These are phyloP conservation scores for Penicillium freii DNA, from an alignment of 2,329 filamentous ascomycete species.

Conservation along the genomic window DNA sequence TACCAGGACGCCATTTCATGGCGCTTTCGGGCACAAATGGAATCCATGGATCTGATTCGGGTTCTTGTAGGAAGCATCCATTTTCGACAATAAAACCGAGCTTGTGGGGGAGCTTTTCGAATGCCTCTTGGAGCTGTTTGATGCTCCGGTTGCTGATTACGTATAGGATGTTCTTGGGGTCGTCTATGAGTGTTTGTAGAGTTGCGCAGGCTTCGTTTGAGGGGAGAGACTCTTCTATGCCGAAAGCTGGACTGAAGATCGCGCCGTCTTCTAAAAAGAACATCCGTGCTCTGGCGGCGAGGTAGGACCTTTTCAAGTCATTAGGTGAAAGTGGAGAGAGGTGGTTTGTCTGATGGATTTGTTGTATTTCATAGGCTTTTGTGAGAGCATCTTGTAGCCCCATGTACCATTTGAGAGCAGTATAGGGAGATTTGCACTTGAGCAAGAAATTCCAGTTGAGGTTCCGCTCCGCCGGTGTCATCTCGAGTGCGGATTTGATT, in stretches of 20 bases:
- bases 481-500: constrained; percentile 77
- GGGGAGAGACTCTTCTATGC: constrained; percentile 64
- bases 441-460: constrained; percentile 71
- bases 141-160: constrained; percentile 84
- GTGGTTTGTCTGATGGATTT: constrained; percentile 72
- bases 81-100: constrained; percentile 90
- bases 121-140: constrained; percentile 78
- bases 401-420: constrained; percentile 77
- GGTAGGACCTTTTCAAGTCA: constrained; percentile 64
- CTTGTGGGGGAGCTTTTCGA: constrained; percentile 61
- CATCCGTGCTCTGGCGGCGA: constrained; percentile 62
- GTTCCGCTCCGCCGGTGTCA: constrained; percentile 71
- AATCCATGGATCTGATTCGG: constrained; percentile 65
- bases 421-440: constrained; percentile 70
- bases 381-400: constrained; percentile 68
- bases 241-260: constrained; percentile 65
- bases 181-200: constrained; percentile 71
- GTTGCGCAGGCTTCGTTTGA: constrained; percentile 75
- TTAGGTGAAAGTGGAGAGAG: constrained; percentile 74
- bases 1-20: constrained; percentile 74
- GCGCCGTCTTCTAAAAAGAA: constrained; percentile 92
- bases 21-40: constrained; percentile 70
- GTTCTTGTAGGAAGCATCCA: constrained; percentile 78
- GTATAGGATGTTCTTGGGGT: constrained; percentile 79
- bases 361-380: constrained; percentile 73